These are phyloP conservation scores for Podospora bellae-mahoneyi DNA, from an alignment of 495 filamentous ascomycete species.

Conservation along the genomic window DNA sequence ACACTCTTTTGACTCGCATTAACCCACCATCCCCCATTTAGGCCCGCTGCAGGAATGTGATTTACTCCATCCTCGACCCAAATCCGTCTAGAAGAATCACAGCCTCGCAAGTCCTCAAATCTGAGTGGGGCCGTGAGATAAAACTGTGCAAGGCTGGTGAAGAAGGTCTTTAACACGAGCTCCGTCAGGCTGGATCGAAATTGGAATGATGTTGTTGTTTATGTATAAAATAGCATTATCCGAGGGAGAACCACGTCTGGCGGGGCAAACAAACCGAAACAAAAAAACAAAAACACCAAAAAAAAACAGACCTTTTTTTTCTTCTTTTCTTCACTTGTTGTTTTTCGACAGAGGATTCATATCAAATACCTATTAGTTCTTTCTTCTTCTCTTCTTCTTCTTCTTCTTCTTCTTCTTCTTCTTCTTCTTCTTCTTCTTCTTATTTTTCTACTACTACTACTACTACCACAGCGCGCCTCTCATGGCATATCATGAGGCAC, in stretches of 20 bases:
- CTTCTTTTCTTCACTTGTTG: no score
- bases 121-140: constrained; percentile 97
- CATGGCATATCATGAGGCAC: not conserved
- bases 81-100: constrained; percentile 89
- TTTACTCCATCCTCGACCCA: constrained; percentile 98
- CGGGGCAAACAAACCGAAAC: not conserved
- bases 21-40: constrained; percentile 33
- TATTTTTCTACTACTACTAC: no score
- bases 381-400: no score
- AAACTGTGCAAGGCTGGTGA: constrained; percentile 93
- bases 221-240: not conserved
- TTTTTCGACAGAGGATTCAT: no score
- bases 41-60: constrained; percentile 97
- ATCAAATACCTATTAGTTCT: no score
- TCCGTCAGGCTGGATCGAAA: constrained; percentile 24
- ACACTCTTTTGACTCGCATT: constrained; percentile 8
- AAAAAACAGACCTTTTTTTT: no score
- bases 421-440: not conserved
- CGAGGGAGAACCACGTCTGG: not conserved
- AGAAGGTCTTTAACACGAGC: constrained; percentile 63
- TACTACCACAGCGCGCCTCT: no score
- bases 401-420: no score
- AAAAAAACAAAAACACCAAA: no score
- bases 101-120: constrained; percentile 92
- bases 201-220: constrained; percentile 7